Evolutionary conservation across 139 green algal genomes (phyloP), one percentile per base, ranked within the genome.

Genomic region (Parachlorella kessleri): DNA sequence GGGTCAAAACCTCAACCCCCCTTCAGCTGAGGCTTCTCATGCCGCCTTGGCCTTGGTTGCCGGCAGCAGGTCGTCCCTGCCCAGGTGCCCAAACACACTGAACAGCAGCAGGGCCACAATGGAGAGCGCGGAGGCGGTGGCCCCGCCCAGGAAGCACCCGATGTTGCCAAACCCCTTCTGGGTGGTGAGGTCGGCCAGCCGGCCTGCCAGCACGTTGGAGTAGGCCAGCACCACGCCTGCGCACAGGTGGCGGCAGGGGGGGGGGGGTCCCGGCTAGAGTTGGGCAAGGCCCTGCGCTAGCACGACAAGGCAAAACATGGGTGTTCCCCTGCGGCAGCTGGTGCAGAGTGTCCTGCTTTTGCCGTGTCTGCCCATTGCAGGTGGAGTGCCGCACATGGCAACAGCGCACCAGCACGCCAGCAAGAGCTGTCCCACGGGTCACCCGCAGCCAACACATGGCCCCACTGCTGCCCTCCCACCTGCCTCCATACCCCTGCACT

Each of bases 71-170:
- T n/a, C n/a, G 18, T 93, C 85, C 8, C 81, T 84, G 1, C 86
- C 91, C 55, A 96, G 81, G n/a, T 88, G 81, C 23, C 88, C 86
- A 85, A 91, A 94, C 9, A 70, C 72, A 38, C 64, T 77, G 76
- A 93, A 95, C 3, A 88, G 21, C 26, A 90, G 32, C 67, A 96
- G 86, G 21, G 89, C 74, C 33, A 89, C 9, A 2, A 79, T 81
- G 0, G 91, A 88, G 26, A 90, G 69, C 21, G 79, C 66, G 32
- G 82, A 87, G 1, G 92, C 91, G 2, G 67, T 71, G 23, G 83
- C 88, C 32, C 91, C 92, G 33, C 92, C 92, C 35, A 73, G 79
- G 79, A 96, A 96, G 86, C 92, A 96, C 36, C 92, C 92, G 10
- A 93, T 85, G 72, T 94, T 93, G 53, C 92, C 92, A 18, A 86